Conservation (phyloP, 140 eudicot species). For the Cichorium intybus region DNA sequence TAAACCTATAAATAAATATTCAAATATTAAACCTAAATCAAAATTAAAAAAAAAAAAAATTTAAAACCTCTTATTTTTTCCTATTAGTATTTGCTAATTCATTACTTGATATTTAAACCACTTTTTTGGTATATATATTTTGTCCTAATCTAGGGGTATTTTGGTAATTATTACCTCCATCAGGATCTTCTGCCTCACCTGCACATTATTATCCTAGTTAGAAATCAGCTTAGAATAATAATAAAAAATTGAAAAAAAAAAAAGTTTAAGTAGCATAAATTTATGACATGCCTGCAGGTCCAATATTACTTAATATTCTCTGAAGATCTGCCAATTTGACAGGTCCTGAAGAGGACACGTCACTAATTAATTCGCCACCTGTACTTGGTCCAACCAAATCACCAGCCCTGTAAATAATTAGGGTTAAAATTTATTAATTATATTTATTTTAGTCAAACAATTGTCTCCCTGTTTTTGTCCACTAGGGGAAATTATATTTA, state of each 20-base stretch:
- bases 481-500: too few relatives aligned
- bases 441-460: too few relatives aligned
- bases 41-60: not conserved
- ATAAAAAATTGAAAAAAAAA: not conserved
- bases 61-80: not conserved
- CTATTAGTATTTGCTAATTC: not conserved
- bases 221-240: constrained; percentile 6
- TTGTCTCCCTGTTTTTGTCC: too few relatives aligned
- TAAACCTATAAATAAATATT: constrained; percentile 44
- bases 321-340: constrained; percentile 89
- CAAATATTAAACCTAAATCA: not conserved
- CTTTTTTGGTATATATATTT: not conserved
- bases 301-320: constrained; percentile 83
- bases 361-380: constrained; percentile 77
- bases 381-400: constrained; percentile 78
- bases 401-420: constrained; percentile 64
- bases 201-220: constrained; percentile 19
- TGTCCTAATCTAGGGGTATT: too few relatives aligned
- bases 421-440: too few relatives aligned
- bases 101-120: not conserved
- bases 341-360: constrained; percentile 90
- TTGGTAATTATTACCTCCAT: constrained; percentile 76
- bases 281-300: constrained; percentile 56
- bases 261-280: not conserved
- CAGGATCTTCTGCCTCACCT: constrained; percentile 70